Evolutionary conservation across 768 basidiomycete species (phyloP).

Genomic region (Hypholoma sublateritium): DNA sequence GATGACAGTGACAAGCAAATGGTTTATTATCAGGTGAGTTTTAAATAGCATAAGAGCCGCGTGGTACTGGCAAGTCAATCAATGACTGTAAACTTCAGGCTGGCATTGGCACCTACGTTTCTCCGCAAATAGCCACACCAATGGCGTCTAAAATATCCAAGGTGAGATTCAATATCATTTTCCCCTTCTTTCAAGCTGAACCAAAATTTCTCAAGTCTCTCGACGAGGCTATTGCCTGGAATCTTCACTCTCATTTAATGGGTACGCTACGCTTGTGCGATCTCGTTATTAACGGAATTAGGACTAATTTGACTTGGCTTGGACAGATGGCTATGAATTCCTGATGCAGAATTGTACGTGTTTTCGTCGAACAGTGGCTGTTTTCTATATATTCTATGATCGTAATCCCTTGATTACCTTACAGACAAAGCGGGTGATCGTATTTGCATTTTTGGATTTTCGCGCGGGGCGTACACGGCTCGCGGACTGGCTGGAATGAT

Average conservation of each 20-base stretch:
- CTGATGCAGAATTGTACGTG: constrained; percentile 56
- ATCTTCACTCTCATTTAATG: constrained; percentile 53
- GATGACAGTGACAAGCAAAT: constrained; percentile 33
- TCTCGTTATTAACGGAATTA: not conserved
- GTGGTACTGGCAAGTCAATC: not conserved
- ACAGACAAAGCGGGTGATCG: constrained; percentile 47
- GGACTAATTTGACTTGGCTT: not conserved
- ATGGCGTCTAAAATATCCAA: constrained; percentile 40
- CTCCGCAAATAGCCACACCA: constrained; percentile 41
- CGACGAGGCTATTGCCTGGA: constrained; percentile 47
- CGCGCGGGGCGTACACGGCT: constrained; percentile 59
- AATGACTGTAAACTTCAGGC: constrained; percentile 28
- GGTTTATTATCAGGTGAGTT: constrained; percentile 34
- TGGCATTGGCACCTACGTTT: constrained; percentile 53
- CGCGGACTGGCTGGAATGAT: constrained; percentile 35
- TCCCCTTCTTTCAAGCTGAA: not conserved
- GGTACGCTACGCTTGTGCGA: constrained; percentile 22
- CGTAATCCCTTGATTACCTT: not conserved
- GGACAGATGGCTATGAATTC: constrained; percentile 51
- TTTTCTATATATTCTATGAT: not conserved
- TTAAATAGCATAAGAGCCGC: too few species aligned
- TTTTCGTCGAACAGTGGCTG: too few species aligned
- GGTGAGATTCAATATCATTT: constrained; percentile 17
- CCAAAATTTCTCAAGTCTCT: constrained; percentile 26
- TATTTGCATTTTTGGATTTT: constrained; percentile 64